Conservation (phyloP, 257 asterid species). For the Penstemon newberryi region DNA sequence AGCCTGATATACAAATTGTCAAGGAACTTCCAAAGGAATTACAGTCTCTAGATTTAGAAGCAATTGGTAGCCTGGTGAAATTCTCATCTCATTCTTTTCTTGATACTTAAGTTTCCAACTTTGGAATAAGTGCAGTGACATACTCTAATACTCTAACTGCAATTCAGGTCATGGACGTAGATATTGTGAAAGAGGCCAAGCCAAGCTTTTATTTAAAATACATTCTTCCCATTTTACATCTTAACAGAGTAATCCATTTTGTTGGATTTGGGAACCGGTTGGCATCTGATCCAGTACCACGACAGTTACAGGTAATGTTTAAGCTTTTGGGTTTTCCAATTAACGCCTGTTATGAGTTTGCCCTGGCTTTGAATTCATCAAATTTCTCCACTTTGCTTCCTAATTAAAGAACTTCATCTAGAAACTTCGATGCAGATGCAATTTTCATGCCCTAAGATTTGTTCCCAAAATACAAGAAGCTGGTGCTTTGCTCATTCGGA, state of each 20-base stretch:
- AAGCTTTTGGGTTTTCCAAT: slow-evolving; percentile 22
- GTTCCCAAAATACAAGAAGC: slow-evolving; percentile 88
- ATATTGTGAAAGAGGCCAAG: slow-evolving; percentile 89
- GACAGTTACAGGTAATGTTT: slow-evolving; percentile 67
- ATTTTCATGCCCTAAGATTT: slow-evolving; percentile 89
- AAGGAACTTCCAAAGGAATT: slow-evolving; percentile 83
- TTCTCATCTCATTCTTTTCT: slow-evolving; percentile 26
- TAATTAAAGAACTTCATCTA: slow-evolving; percentile 82
- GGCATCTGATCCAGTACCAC: slow-evolving; percentile 96
- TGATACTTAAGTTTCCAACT: slow-evolving; percentile 6
- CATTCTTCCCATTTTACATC: slow-evolving; percentile 88
- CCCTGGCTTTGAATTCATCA: slow-evolving; percentile 17
- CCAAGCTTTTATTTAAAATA: slow-evolving; percentile 84
- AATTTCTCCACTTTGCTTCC: slow-evolving; percentile 47
- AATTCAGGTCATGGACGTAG: slow-evolving; percentile 75
- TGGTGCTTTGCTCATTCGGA: slow-evolving; percentile 76
- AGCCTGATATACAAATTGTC: slow-evolving; percentile 75
- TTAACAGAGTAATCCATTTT: slow-evolving; percentile 81
- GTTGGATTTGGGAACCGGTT: slow-evolving; percentile 98
- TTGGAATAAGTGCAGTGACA: slow-evolving; percentile 8
- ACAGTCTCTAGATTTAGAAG: slow-evolving; percentile 86
- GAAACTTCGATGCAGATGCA: slow-evolving; percentile 99
- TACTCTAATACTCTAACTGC: slow-evolving; percentile 27
- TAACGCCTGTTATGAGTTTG: slow-evolving; percentile 23
- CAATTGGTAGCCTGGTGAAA: slow-evolving; percentile 92